A percentile compares a stretch with the other conserved stretches of the same genome.
phyloP scores from a whole-genome alignment of 31 red algal species.

The Bonnemaisonia californica region DNA sequence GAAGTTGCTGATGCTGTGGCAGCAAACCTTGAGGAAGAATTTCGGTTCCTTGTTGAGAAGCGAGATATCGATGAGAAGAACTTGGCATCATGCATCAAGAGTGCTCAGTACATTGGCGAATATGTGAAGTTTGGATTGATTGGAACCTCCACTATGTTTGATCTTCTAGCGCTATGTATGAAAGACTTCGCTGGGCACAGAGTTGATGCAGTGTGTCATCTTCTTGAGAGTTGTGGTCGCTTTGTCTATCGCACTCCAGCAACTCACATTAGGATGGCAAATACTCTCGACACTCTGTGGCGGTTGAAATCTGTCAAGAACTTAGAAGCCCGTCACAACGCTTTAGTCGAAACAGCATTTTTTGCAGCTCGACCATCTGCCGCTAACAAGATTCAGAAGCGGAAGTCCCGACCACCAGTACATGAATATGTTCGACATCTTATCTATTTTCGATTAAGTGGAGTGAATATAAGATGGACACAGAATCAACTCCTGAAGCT shows the following conservation, averaged over 20 bases:
- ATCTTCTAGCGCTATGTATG: constrained; percentile 85
- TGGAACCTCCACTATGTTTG: constrained; percentile 59
- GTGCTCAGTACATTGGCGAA: constrained; percentile 83
- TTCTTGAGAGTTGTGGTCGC: constrained; percentile 87
- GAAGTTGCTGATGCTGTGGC: constrained; percentile 70
- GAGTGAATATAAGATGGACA: constrained; percentile 72
- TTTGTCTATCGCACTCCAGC: constrained; percentile 74
- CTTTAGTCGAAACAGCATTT: constrained; percentile 91
- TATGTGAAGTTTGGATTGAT: constrained; percentile 92
- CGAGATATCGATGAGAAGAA: constrained; percentile 76
- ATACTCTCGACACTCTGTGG: constrained; percentile 92
- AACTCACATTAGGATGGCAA: constrained; percentile 74
- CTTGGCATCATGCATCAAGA: constrained; percentile 68
- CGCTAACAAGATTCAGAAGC: constrained; percentile 53
- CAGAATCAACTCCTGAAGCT: constrained; percentile 86
- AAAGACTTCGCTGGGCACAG: constrained; percentile 89
- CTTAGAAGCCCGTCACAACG: constrained; percentile 85
- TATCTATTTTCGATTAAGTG: constrained; percentile 66
- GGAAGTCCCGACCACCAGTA: constrained; percentile 76
- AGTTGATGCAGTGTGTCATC: constrained; percentile 84
- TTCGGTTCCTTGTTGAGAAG: constrained; percentile 59
- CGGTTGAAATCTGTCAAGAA: constrained; percentile 90
- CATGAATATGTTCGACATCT: constrained; percentile 87
- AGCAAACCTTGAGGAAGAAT: constrained; percentile 82
- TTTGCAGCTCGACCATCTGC: constrained; percentile 62